Evolutionary conservation across 2,329 filamentous ascomycete genomes (phyloP).

Genomic region (Sporothrix brasiliensis): DNA sequence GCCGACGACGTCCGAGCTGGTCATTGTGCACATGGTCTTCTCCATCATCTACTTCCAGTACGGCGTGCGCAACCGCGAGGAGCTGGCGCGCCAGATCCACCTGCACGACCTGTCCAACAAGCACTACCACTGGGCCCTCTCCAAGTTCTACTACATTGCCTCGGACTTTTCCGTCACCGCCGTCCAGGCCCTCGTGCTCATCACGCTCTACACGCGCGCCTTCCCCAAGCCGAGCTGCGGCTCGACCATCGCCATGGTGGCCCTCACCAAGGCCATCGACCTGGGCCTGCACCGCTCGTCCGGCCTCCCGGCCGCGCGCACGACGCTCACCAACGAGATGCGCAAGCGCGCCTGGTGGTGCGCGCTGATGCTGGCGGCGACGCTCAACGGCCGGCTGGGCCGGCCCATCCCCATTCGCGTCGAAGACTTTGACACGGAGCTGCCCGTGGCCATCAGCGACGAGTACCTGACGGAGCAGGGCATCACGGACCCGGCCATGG

Average conservation of each 20-base stretch:
- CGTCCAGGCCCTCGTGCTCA: conserved; percentile 72
- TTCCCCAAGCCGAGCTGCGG: conserved; percentile 80
- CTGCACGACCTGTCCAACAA: conserved; percentile 69
- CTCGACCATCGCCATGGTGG: conserved; percentile 66
- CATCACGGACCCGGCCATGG: conserved; percentile 55
- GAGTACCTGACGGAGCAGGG: conserved; percentile 68
- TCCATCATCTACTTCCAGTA: conserved; percentile 78
- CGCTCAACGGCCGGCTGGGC: conserved; percentile 74
- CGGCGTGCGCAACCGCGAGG: conserved; percentile 67
- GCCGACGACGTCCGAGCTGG: conserved; percentile 65
- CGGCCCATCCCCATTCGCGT: conserved; percentile 73
- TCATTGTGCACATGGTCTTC: conserved; percentile 77
- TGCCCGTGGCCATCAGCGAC: conserved; percentile 72
- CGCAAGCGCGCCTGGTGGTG: conserved; percentile 79
- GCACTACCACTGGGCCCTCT: conserved; percentile 76
- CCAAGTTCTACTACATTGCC: conserved; percentile 67
- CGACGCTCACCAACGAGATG: conserved; percentile 70
- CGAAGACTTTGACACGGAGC: conserved; percentile 77
- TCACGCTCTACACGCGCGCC: conserved; percentile 71
- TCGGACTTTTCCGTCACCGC: conserved; percentile 64
- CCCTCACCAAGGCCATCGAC: conserved; percentile 71
- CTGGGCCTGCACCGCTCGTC: conserved; percentile 74
- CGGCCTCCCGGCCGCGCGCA: conserved; percentile 52
- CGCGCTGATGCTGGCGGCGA: conserved; percentile 66
- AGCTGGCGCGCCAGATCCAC: conserved; percentile 55